Base-by-base conservation (phyloP, 176 grass and related monocot species). In the Luzula sylvatica region DNA sequence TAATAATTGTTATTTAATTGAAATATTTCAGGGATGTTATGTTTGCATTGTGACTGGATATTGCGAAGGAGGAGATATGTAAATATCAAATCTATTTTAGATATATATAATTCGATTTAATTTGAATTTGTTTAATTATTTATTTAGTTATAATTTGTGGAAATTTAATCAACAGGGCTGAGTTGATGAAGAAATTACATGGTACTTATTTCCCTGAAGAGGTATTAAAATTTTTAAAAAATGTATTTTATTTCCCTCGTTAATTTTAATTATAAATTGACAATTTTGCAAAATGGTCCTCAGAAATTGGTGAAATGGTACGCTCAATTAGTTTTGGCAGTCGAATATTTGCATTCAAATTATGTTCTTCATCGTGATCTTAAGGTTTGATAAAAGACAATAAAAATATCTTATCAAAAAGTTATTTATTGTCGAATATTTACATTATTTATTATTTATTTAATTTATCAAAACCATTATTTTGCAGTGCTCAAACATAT, bases 11-110 rank as follows among this genome's bases (percentile, higher is more conserved):
- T 53, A 40, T 60, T 20, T 79, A 52, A 76, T 27, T 54, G 7
- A 52, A 13, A 72, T 46, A 45, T 19, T 17, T 18, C 56, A 99
- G 93, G 93, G 78, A 12, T 99, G 93, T 65, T 92, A 83, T 56
- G 93, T 99, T 87, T 99, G 93, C 53, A 99, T 99, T 40, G 93
- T 99, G 46, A 99, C 93, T 21, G 93, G 93, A 70, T 99, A 99
- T 53, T 99, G 93, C 65, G 86, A 99, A 74, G 93, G 93, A 46
- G 93, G 93, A 27, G 93, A 99, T 72, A 81, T 99, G 86, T 99
- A 72, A 92, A 85, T 87, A 58, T 48, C 3, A 44, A 55, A 35
- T 53, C 38, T 17, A 8, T 24, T 14, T 71, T 50, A 46, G 11
- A 8, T 73, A 29, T 40, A 51, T 65, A 45, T 11, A 63, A 47